phyloP scores from a whole-genome alignment of 768 basidiomycete genomes.

The Russula emetica region DNA sequence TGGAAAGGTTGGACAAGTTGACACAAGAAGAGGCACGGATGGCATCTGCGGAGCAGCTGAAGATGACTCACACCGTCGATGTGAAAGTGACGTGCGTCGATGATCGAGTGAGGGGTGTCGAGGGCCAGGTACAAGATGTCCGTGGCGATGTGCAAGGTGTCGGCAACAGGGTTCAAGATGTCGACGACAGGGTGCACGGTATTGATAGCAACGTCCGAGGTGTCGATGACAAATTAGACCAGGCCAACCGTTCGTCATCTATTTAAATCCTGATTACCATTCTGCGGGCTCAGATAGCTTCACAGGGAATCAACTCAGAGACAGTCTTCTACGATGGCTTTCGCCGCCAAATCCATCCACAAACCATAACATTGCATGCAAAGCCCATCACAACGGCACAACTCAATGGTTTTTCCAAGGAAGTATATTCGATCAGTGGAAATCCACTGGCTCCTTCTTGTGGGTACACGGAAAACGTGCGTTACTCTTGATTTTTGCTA shows the following conservation, averaged over 20 bases:
- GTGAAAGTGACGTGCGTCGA: no score
- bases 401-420: slow-evolving; percentile 2
- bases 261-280: not conserved
- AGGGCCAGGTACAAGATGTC: not conserved
- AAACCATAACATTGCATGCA: not conserved
- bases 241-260: not conserved
- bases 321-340: not conserved
- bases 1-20: not conserved
- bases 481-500: not conserved
- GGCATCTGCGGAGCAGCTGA: slow-evolving; percentile 1
- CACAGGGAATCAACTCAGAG: not conserved
- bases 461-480: not conserved
- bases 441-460: not conserved
- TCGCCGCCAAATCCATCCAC: not conserved
- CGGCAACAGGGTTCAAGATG: not conserved
- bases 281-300: not conserved
- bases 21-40: slow-evolving; percentile 2
- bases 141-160: not conserved
- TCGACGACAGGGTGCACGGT: not conserved
- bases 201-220: not conserved
- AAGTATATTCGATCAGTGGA: not conserved
- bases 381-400: not conserved
- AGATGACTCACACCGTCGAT: not conserved
- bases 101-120: not conserved
- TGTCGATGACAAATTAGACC: no score